Conservation (phyloP, 1,139 yeast genomes). For the Debaryomyces sp. region DNA sequence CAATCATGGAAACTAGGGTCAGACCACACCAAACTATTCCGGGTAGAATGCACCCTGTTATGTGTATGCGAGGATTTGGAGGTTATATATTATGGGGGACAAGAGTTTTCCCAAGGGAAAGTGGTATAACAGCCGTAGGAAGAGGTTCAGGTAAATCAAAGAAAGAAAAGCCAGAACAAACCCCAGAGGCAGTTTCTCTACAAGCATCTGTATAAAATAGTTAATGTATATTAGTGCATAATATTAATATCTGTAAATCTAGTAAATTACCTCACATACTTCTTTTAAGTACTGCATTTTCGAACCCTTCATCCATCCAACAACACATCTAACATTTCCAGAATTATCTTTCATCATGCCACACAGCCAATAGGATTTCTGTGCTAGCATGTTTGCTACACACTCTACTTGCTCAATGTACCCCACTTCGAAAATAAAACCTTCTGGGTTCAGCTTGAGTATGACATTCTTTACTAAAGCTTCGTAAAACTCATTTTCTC, state of each 20-base stretch:
- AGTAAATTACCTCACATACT: constrained; percentile 7
- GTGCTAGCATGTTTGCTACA: constrained; percentile 19
- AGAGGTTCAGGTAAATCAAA: constrained; percentile 47
- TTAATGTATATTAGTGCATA: constrained; percentile 3
- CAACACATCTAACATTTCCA: constrained; percentile 39
- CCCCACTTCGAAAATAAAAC: constrained; percentile 47
- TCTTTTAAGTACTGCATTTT: constrained; percentile 11
- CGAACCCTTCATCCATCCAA: constrained; percentile 33
- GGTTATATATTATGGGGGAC: constrained; percentile 85
- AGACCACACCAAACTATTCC: constrained; percentile 90
- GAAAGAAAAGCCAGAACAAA: constrained; percentile 24
- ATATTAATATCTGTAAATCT: background rate
- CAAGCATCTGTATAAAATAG: constrained; percentile 3
- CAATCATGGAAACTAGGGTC: constrained; percentile 79
- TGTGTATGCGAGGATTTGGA: constrained; percentile 93
- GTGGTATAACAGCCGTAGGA: constrained; percentile 56
- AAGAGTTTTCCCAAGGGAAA: constrained; percentile 72
- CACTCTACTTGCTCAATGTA: constrained; percentile 35
- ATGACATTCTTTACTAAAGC: constrained; percentile 52
- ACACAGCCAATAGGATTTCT: constrained; percentile 27
- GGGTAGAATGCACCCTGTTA: constrained; percentile 91
- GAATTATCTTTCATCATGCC: constrained; percentile 31
- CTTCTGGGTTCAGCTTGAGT: constrained; percentile 37
- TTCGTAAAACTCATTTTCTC: constrained; percentile 70
- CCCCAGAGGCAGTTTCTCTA: constrained; percentile 10